These are phyloP conservation scores for Hemisphaericaspora xylanilytica DNA, from an alignment of 1,139 yeast species.

Conservation along the genomic window DNA sequence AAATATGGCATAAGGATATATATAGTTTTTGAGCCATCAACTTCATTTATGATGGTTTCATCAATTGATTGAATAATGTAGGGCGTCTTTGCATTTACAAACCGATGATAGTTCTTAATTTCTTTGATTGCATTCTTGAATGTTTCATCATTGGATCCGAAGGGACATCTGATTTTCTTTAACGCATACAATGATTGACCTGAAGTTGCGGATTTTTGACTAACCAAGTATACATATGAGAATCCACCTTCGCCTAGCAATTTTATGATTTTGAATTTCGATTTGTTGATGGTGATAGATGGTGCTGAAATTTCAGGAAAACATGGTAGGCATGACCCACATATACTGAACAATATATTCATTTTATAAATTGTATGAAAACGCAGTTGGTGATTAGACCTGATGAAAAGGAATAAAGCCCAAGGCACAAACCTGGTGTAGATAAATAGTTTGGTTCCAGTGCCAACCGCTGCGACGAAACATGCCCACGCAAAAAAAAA, in stretches of 20 bases:
- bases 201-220: conserved; percentile 30
- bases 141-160: conserved; percentile 68
- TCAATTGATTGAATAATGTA: conserved; percentile 70
- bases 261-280: conserved; percentile 54
- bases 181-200: conserved; percentile 62
- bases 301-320: conserved; percentile 45
- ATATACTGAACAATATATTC: conserved; percentile 25
- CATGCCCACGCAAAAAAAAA: background rate
- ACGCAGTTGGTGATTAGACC: no score
- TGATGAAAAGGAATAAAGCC: no score
- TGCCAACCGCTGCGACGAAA: no score
- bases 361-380: conserved; percentile 14
- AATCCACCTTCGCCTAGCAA: conserved; percentile 89
- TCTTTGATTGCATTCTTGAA: conserved; percentile 68
- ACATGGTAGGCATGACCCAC: conserved; percentile 42
- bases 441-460: no score
- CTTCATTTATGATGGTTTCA: conserved; percentile 66
- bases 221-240: conserved; percentile 81
- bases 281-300: conserved; percentile 48
- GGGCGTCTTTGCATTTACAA: conserved; percentile 52
- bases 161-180: conserved; percentile 85
- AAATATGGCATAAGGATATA: conserved; percentile 79
- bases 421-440: no score
- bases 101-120: conserved; percentile 70
- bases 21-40: conserved; percentile 76